A percentile compares a stretch with the other conserved stretches of the same genome.
These are phyloP conservation scores for Scytalidium sp. DNA, from an alignment of 2,329 filamentous ascomycete genomes.

Conservation along the genomic window DNA sequence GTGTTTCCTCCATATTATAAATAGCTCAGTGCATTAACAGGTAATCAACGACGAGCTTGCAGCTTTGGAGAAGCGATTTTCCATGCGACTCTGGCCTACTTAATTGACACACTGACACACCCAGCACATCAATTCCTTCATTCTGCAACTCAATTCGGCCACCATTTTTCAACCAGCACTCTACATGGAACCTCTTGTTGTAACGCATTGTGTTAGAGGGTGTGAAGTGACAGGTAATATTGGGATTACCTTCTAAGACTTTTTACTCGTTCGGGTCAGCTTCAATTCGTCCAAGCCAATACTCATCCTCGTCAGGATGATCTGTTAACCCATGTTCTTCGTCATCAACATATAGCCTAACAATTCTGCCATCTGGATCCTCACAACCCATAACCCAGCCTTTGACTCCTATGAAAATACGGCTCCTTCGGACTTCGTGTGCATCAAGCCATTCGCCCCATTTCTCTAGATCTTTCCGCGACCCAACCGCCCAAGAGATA, in stretches of 20 bases:
- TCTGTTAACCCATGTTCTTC: background rate
- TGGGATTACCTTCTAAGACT: background rate
- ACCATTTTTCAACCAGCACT: background rate
- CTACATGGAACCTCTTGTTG: background rate
- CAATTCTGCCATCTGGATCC: background rate
- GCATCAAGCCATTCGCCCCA: background rate
- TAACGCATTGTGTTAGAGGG: background rate
- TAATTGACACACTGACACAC: background rate
- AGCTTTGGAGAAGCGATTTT: no score
- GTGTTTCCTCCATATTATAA: no score
- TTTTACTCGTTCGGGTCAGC: constrained; percentile 10
- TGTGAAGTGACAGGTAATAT: background rate
- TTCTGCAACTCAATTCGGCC: background rate
- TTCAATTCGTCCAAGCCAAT: constrained; percentile 27
- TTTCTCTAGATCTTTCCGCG: background rate
- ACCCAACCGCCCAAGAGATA: background rate
- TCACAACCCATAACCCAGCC: background rate
- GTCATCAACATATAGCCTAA: background rate
- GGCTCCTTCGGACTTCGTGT: background rate
- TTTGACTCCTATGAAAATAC: background rate
- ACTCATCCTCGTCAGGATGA: background rate
- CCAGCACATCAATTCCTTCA: background rate
- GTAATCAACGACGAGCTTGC: no score
- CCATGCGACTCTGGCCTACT: no score
- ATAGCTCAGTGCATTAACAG: no score